These are phyloP conservation scores for Nyssa sinensis DNA, from an alignment of 148 eudicot species.

Conservation along the genomic window DNA sequence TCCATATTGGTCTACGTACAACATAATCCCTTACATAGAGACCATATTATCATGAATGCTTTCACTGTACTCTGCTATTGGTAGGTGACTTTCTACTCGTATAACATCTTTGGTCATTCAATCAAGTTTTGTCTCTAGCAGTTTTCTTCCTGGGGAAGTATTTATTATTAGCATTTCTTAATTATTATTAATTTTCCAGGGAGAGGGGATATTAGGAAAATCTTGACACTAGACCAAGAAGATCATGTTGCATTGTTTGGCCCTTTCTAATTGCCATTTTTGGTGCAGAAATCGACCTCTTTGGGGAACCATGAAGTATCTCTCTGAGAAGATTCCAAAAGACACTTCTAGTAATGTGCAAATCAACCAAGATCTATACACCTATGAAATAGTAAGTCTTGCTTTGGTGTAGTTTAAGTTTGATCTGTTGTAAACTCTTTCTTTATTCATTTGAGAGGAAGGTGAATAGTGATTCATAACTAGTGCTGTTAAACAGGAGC, in stretches of 20 bases:
- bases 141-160: not conserved
- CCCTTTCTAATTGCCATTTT: constrained; percentile 16
- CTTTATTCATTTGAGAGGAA: not conserved
- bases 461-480: not conserved
- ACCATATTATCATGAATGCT: not conserved
- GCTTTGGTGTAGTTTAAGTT: not conserved
- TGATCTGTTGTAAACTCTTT: not conserved
- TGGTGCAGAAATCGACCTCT: constrained; percentile 84
- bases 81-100: not conserved
- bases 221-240: not conserved
- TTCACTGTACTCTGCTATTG: not conserved
- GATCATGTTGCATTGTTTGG: not conserved
- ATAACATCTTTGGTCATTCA: not conserved
- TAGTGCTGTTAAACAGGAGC: not conserved
- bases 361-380: constrained; percentile 86
- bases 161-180: not conserved
- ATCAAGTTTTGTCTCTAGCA: not conserved
- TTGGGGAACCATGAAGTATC: constrained; percentile 99
- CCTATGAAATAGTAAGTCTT: constrained; percentile 81
- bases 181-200: too few relatives aligned
- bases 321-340: constrained; percentile 92
- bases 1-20: not conserved
- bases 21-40: not conserved
- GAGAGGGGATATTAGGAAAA: not conserved
- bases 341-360: constrained; percentile 96